Evolutionary conservation across 208 protist genomes (phyloP).

Genomic region (Trypanosoma theileri): DNA sequence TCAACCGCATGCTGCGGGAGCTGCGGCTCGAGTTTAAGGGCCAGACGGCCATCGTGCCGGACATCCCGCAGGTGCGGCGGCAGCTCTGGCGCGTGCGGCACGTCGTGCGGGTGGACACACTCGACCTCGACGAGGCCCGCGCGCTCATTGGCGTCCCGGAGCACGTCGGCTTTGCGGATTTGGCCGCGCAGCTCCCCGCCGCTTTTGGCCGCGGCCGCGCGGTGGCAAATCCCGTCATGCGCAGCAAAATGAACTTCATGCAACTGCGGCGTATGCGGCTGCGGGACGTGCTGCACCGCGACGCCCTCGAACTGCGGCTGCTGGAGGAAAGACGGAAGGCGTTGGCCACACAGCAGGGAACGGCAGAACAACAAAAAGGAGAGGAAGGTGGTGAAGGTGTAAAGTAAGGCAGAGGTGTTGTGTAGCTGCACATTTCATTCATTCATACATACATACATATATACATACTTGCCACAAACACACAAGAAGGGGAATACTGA

Average conservation of each 20-base stretch:
- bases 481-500: no score
- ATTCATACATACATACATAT: no score
- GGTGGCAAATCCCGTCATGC: slow-evolving; percentile 44
- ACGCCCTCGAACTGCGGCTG: slow-evolving; percentile 70
- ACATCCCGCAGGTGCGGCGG: slow-evolving; percentile 74
- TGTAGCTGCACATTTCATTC: no score
- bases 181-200: slow-evolving; percentile 54
- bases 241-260: slow-evolving; percentile 84
- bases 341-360: slow-evolving; percentile 14
- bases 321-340: slow-evolving; percentile 56
- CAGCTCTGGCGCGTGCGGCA: slow-evolving; percentile 75
- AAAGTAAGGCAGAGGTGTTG: background rate
- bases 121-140: slow-evolving; percentile 85
- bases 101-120: slow-evolving; percentile 69
- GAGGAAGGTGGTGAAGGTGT: background rate
- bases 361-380: background rate
- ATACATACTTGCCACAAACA: no score
- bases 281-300: slow-evolving; percentile 81
- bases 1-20: slow-evolving; percentile 79
- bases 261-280: slow-evolving; percentile 74
- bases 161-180: slow-evolving; percentile 75
- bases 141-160: slow-evolving; percentile 72
- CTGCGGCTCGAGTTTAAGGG: slow-evolving; percentile 85
- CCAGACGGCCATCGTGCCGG: slow-evolving; percentile 78
- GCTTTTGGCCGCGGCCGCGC: slow-evolving; percentile 58